These are phyloP conservation scores for Leccinum ponderosum DNA, from an alignment of 1,284 basidiomycete genomes.

Conservation along the genomic window DNA sequence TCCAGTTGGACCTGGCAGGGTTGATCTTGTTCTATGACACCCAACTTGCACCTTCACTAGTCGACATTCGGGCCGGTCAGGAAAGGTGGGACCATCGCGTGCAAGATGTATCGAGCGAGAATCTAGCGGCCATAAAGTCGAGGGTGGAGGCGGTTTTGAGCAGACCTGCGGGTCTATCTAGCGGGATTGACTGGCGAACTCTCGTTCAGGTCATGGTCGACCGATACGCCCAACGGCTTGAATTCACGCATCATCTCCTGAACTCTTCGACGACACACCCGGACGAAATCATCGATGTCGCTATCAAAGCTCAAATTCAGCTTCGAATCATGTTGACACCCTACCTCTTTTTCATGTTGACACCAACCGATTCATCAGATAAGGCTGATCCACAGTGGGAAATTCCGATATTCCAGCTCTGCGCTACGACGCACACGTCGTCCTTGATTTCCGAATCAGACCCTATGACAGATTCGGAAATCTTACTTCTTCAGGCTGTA, in stretches of 20 bases:
- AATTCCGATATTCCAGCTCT: slow-evolving; percentile 28
- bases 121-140: slow-evolving; percentile 16
- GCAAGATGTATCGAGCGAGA: slow-evolving; percentile 29
- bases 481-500: slow-evolving; percentile 34
- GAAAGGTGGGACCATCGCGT: slow-evolving; percentile 33
- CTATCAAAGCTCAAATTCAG: slow-evolving; percentile 22
- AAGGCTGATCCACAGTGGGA: slow-evolving; percentile 23
- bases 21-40: slow-evolving; percentile 40
- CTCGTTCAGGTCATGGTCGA: slow-evolving; percentile 42
- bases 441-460: slow-evolving; percentile 18
- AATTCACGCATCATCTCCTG: slow-evolving; percentile 40
- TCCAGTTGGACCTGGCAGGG: slow-evolving; percentile 33
- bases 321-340: slow-evolving; percentile 23
- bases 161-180: slow-evolving; percentile 16
- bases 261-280: slow-evolving; percentile 14
- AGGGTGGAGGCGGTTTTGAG: slow-evolving; percentile 26
- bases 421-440: slow-evolving; percentile 38
- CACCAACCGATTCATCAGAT: slow-evolving; percentile 4
- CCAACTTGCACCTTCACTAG: slow-evolving; percentile 30
- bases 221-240: slow-evolving; percentile 45
- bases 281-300: slow-evolving; percentile 11
- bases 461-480: slow-evolving; percentile 38
- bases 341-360: slow-evolving; percentile 23
- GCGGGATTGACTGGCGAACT: slow-evolving; percentile 46
- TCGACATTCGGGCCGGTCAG: slow-evolving; percentile 24